Percentiles rank a stretch among this genome's conserved stretches.
These are phyloP conservation scores for Saccharomycopsis amapae DNA, from an alignment of 805 yeast genomes.

Conservation along the genomic window DNA sequence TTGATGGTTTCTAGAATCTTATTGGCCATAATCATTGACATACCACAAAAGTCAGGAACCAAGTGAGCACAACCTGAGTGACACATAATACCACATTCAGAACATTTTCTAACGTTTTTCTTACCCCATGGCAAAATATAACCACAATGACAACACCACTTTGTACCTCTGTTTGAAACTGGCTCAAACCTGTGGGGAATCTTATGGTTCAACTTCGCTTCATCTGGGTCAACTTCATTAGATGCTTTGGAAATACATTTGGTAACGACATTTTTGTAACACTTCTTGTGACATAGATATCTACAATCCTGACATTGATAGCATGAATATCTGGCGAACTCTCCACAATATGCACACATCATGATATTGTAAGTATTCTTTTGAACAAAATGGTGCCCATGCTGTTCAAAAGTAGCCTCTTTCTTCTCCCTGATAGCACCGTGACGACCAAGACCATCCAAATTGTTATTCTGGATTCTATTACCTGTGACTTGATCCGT, in stretches of 20 bases:
- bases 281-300: slow-evolving; percentile 72
- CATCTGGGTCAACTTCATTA: slow-evolving; percentile 58
- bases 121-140: slow-evolving; percentile 92
- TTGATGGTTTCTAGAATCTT: slow-evolving; percentile 79
- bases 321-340: slow-evolving; percentile 82
- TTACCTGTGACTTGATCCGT: slow-evolving; percentile 32
- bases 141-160: slow-evolving; percentile 99
- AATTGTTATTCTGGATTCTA: background rate
- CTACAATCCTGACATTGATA: slow-evolving; percentile 82
- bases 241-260: slow-evolving; percentile 77
- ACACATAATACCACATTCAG: slow-evolving; percentile 91
- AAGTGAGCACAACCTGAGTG: slow-evolving; percentile 88
- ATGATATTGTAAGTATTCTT: slow-evolving; percentile 92
- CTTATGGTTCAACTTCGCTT: slow-evolving; percentile 82
- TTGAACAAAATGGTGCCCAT: slow-evolving; percentile 95
- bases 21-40: slow-evolving; percentile 96
- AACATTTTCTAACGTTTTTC: slow-evolving; percentile 85
- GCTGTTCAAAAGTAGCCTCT: slow-evolving; percentile 82
- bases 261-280: slow-evolving; percentile 73
- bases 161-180: slow-evolving; percentile 87
- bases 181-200: slow-evolving; percentile 96
- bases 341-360: slow-evolving; percentile 98
- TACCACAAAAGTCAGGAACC: slow-evolving; percentile 98
- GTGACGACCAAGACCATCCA: slow-evolving; percentile 75
- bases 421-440: slow-evolving; percentile 96